phyloP scores from a whole-genome alignment of 2,329 filamentous ascomycete species.

The Monilinia laxa region DNA sequence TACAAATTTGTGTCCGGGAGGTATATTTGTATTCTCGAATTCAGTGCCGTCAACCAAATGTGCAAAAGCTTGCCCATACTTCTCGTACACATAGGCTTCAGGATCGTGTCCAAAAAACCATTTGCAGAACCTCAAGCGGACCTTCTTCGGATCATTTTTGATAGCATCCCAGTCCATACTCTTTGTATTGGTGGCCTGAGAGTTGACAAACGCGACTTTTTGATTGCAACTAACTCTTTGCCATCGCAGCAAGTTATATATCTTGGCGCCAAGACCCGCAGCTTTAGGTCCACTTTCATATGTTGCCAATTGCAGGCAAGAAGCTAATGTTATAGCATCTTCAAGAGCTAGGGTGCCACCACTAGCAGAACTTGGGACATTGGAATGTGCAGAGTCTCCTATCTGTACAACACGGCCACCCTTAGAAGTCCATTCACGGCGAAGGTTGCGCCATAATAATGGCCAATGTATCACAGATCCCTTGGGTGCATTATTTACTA shows the following conservation, averaged over 20 bases:
- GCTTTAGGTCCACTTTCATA: constrained; percentile 28
- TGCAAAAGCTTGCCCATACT: constrained; percentile 23
- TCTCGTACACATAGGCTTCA: constrained; percentile 32
- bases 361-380: constrained; percentile 56
- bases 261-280: constrained; percentile 19
- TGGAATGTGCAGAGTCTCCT: constrained; percentile 65
- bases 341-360: constrained; percentile 52
- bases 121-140: not conserved
- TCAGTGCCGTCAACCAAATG: not conserved
- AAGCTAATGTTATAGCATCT: constrained; percentile 43
- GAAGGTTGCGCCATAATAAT: constrained; percentile 36
- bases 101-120: constrained; percentile 34
- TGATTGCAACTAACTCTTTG: constrained; percentile 32
- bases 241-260: constrained; percentile 29
- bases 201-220: constrained; percentile 20
- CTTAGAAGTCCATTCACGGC: constrained; percentile 39
- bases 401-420: constrained; percentile 46
- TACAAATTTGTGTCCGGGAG: not conserved
- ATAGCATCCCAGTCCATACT: not conserved
- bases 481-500: constrained; percentile 32
- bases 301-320: constrained; percentile 37
- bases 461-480: constrained; percentile 38
- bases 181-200: constrained; percentile 8
- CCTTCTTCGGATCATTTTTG: not conserved
- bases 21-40: not conserved